These are phyloP conservation scores for Teunomyces kruisii DNA, from an alignment of 805 yeast genomes.

Conservation along the genomic window DNA sequence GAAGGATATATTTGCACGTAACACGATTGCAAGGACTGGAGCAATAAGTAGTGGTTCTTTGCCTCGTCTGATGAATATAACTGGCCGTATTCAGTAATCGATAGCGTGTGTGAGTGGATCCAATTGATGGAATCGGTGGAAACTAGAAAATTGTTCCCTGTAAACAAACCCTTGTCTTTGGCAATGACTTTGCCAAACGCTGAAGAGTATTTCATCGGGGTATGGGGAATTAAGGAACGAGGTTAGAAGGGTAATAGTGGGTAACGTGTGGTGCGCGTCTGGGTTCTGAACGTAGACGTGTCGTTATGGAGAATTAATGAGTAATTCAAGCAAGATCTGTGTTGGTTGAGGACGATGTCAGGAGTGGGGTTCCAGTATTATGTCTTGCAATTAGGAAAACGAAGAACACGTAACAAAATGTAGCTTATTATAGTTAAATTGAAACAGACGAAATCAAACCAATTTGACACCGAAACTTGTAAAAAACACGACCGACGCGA, in stretches of 20 bases:
- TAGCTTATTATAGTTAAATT: neutral
- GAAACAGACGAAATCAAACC: conserved; percentile 1
- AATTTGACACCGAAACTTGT: conserved; percentile 1
- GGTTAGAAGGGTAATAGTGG: neutral
- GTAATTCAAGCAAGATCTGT: neutral
- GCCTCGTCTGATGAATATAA: conserved; percentile 31
- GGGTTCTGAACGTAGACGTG: too few species aligned
- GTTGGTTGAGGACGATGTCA: neutral
- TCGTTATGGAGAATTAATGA: too few species aligned
- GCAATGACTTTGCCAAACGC: conserved; percentile 32
- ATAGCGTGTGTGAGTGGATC: conserved; percentile 29
- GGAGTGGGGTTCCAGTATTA: neutral
- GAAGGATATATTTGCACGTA: conserved; percentile 36
- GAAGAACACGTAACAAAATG: neutral
- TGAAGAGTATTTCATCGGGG: conserved; percentile 11
- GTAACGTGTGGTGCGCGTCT: too few species aligned
- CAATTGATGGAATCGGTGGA: conserved; percentile 40
- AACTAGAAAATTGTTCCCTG: conserved; percentile 31
- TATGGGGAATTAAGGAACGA: neutral
- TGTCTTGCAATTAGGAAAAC: neutral
- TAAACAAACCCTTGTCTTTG: conserved; percentile 34
- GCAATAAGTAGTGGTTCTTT: conserved; percentile 28
- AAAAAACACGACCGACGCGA: conserved; percentile 3
- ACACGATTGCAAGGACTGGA: conserved; percentile 40
- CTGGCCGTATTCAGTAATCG: conserved; percentile 34